Evolutionary conservation across 2,329 filamentous ascomycete genomes (phyloP).

Genomic region (Botrytis hyacinthi): DNA sequence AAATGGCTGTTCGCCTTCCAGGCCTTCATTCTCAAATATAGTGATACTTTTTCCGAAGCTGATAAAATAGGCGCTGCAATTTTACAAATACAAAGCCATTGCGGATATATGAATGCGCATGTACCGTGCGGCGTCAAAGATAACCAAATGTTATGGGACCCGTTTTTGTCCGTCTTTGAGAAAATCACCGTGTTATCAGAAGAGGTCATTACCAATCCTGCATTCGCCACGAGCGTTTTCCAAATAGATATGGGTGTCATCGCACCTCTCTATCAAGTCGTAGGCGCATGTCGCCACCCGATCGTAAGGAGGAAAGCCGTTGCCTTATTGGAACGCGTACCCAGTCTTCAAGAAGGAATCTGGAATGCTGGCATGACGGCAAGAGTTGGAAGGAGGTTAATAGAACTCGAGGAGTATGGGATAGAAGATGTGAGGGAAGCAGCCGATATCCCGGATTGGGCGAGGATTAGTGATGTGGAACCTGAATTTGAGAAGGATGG

Average conservation of each 20-base stretch:
- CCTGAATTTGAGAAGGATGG: neutral
- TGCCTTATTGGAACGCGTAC: conserved; percentile 52
- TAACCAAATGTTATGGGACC: conserved; percentile 52
- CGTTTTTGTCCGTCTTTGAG: conserved; percentile 51
- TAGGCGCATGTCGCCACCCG: conserved; percentile 54
- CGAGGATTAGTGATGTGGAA: conserved; percentile 18
- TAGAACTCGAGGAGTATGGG: conserved; percentile 21
- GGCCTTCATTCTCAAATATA: conserved; percentile 49
- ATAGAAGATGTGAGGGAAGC: conserved; percentile 19
- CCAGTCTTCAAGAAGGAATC: conserved; percentile 62
- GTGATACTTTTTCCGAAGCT: conserved; percentile 46
- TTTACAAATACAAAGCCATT: conserved; percentile 57
- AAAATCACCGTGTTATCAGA: conserved; percentile 53
- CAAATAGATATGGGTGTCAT: conserved; percentile 49
- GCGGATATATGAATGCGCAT: conserved; percentile 36
- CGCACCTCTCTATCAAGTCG: conserved; percentile 60
- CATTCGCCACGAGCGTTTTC: neutral
- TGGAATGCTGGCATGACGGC: conserved; percentile 49
- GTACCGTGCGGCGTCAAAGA: neutral
- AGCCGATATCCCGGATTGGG: conserved; percentile 25
- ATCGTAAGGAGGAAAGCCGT: conserved; percentile 57
- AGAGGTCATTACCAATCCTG: conserved; percentile 11
- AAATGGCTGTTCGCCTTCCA: conserved; percentile 57
- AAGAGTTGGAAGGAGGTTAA: conserved; percentile 19
- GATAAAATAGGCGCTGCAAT: conserved; percentile 56